Conservation (phyloP, 2,329 filamentous ascomycete species). For the Emergomyces pasteurianus region DNA sequence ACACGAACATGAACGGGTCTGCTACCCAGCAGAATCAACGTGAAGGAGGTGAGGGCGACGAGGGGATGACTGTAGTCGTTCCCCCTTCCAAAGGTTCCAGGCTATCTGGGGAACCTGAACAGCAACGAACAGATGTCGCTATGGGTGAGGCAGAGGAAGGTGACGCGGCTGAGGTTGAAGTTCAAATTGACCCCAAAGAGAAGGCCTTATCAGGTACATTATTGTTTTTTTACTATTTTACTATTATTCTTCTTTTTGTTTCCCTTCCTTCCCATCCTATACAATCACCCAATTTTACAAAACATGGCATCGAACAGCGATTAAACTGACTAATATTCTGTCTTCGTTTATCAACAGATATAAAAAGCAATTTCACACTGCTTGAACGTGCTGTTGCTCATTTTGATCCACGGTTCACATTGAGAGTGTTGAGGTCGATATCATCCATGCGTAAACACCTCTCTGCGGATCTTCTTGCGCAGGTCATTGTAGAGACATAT, state of each 20-base stretch:
- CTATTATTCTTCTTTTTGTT: background rate
- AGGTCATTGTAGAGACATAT: constrained; percentile 73
- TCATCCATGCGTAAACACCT: constrained; percentile 89
- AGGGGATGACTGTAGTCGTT: constrained; percentile 71
- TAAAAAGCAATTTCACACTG: constrained; percentile 85
- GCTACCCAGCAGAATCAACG: constrained; percentile 42
- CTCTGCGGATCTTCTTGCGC: constrained; percentile 65
- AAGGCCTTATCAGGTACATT: constrained; percentile 42
- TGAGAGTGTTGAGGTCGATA: constrained; percentile 87
- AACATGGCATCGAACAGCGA: background rate
- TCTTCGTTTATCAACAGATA: constrained; percentile 53
- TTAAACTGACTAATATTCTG: background rate
- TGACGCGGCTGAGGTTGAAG: constrained; percentile 35
- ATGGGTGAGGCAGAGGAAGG: constrained; percentile 49
- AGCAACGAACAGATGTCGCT: constrained; percentile 56
- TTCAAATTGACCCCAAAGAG: constrained; percentile 33
- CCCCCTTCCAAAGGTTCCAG: constrained; percentile 57
- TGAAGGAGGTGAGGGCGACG: constrained; percentile 60
- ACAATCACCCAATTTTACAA: no score
- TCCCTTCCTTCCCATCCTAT: background rate
- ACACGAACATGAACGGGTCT: constrained; percentile 37
- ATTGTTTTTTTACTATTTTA: constrained; percentile 13
- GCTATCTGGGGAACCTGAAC: constrained; percentile 45
- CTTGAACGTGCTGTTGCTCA: constrained; percentile 83
- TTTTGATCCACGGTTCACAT: constrained; percentile 90